Evolutionary conservation across 1,284 basidiomycete genomes (phyloP), one percentile per base, ranked within the genome.

Genomic region (Naganishia sp.): DNA sequence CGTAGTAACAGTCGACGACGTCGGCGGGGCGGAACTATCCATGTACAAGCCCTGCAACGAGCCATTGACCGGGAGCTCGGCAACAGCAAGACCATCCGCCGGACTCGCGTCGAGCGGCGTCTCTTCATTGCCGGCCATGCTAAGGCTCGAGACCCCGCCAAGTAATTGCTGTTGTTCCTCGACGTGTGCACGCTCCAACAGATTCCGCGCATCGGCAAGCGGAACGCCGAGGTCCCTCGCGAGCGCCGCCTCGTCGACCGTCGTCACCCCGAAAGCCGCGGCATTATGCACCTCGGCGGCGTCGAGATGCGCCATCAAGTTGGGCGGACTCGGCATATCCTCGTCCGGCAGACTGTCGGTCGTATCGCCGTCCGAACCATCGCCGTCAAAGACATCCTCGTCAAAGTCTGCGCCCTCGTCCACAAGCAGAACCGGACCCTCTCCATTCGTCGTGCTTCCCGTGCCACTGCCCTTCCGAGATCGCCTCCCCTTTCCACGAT

Each of bases 271-370:
- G 41, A 68, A 68, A 11, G 67, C 67, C 6, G 67, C 67, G 10
- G 61, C 61, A 42, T 68, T 68, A 60, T 66, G 47, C 32, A 53
- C 67, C 41, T 68, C 67, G 13, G 66, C 32, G 13, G 49, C 67
- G 13, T 23, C 49, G n/a, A 52, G 56, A 6, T 64, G 56, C 35
- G 58, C 58, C 28, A 60, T 50, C 15, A 68, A 46, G 18, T 66
- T 65, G 11, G 67, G 67, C 32, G 67, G 67, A 57, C 58, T 62
- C 15, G 67, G 67, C 67, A 68, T 68, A 35, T 68, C 67, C 45
- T 68, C 67, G n/a, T 68, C 67, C 17, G 67, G 67, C 28, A 68
- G 60, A 57, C 64, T 66, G 21, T 68, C 67, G n/a, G 67, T 68
- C 23, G 67, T 68, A 45, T 68, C 67, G 6, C 67, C 67, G 25